Base-by-base conservation (phyloP, 164 flowering plant species). In the Macadamia integrifolia region DNA sequence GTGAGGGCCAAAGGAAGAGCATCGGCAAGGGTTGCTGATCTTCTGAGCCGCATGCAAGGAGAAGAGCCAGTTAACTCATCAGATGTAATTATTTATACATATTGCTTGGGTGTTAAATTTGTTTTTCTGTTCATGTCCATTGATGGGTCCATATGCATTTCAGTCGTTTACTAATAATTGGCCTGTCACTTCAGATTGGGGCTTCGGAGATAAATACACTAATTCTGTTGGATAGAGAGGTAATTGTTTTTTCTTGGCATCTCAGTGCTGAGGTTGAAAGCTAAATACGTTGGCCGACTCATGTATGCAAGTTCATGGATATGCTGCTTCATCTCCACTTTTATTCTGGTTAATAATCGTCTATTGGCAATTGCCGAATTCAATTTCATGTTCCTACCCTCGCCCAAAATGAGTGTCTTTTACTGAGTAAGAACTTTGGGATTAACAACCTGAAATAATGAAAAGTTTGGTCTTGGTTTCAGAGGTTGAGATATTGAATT, bases 1-100 rank as follows among this genome's bases (percentile, higher is more conserved):
- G 86, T 94, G 72, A 85, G 97, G 73, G 97, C 99, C 8, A 94
- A 94, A 79, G 99, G 99, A 43, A 94, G 85, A 81, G 87, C 86
- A 79, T 88, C 99, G 65, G 86, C 84, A 32, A 86, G 88, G 74
- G 90, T 94, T 55, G 90, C 92, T 46, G 97, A 92, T 58, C 92
- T 94, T 66, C 81, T 94, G 13, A 82, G 77, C 48, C 87, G 84
- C 18, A 85, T 94, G 97, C 97, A 92, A 82, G 78, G 69, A 43
- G 97, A 94, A 80, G 96, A 94, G 66, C 92, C 99, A 40, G 89
- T 92, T 68, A 90, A 75, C 75, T 67, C 79, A 12, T 55, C 85
- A 56, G 92, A 93, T 80, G 98, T 93, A 87, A 77, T 69, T n/a
- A 58, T 43, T 3, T 63, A 58, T 68, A 1, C 18, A 60, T 46